Percentiles rank a stretch among this genome's conserved stretches.
Evolutionary conservation across 257 asterid species (phyloP).

Genomic region (Misopates orontium): DNA sequence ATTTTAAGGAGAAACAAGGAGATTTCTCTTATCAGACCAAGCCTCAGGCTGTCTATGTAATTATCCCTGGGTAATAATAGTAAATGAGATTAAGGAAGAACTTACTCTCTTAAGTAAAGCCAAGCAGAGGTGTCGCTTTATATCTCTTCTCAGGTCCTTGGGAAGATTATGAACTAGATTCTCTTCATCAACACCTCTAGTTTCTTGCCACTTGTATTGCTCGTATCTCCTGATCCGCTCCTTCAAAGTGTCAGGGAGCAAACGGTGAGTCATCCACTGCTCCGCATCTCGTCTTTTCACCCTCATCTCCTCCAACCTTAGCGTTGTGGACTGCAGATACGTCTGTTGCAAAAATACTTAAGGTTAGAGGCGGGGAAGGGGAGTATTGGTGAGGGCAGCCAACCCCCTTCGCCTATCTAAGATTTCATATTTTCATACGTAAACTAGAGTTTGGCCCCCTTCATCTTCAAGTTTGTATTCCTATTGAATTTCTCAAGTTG

Average conservation of each 20-base stretch:
- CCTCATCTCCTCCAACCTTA: conserved; percentile 95
- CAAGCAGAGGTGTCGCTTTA: conserved; percentile 91
- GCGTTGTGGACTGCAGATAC: conserved; percentile 86
- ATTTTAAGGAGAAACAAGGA: neutral
- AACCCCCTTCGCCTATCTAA: neutral
- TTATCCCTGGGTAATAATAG: neutral
- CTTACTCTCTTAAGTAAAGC: conserved; percentile 84
- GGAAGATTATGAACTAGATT: conserved; percentile 81
- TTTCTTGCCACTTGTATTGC: conserved; percentile 97
- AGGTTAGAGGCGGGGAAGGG: neutral
- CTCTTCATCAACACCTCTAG: conserved; percentile 96
- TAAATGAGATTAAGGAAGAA: conserved; percentile 20
- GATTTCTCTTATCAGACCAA: neutral
- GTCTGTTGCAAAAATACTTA: conserved; percentile 58
- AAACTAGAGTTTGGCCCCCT: too few relatives aligned
- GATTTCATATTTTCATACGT: too few relatives aligned
- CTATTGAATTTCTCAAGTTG: too few relatives aligned
- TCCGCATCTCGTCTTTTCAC: conserved; percentile 97
- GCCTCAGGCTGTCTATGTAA: neutral
- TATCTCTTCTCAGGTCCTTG: conserved; percentile 94
- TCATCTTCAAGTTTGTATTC: too few relatives aligned
- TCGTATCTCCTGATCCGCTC: conserved; percentile 88
- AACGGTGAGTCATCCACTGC: conserved; percentile 97
- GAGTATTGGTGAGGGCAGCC: neutral
- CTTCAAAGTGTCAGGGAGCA: conserved; percentile 79